Base-by-base conservation (phyloP, 1,284 basidiomycete species). In the Microbotryomycetes sp. region DNA sequence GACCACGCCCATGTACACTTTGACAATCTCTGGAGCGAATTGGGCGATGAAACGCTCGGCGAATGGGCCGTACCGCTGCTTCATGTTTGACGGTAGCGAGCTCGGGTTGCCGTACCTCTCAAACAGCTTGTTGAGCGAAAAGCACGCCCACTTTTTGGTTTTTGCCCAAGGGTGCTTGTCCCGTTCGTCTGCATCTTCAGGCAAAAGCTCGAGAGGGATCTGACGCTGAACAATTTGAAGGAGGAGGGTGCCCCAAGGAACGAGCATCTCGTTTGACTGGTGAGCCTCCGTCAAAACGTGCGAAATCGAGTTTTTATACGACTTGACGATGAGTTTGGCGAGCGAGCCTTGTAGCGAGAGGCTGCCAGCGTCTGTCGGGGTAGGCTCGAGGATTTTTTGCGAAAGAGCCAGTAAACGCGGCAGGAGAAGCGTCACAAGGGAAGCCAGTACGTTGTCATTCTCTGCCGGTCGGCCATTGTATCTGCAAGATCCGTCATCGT, bases 111-210 rank as follows among this genome's bases (percentile, higher is more conserved):
- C 89, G 70, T 84, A 91, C 5, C 67, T 50, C 63, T 85, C 85
- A 46, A 65, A 57, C 18, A 72, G 61, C 30, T 65, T 62, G 59
- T 73, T 72, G 29, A 74, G 68, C 45, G 83, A 83, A 31, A 81
- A 82, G 73, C 85, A 90, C 1, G 89, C 86, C 89, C 89, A 91
- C 73, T 92, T 92, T 77, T 91, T 92, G 5, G 85, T 82, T 71
- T 86, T 87, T 85, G 87, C 89, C 89, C 89, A 92, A 67, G 88
- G 86, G 58, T 79, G 83, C 54, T 79, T 79, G 75, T 91, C 88
- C 45, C 86, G 79, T 30, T 87, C 86, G 4, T 89, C 86, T 63
- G 83, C 80, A 61, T 87, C 82, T 29, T 81, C 81, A 1, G 87
- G 85, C 0, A 89, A 81, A 2, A 62, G 82, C 1, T 83, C 82